Evolutionary conservation across 2,329 filamentous ascomycete genomes (phyloP).

Genomic region (Coniochaeta ligniaria): DNA sequence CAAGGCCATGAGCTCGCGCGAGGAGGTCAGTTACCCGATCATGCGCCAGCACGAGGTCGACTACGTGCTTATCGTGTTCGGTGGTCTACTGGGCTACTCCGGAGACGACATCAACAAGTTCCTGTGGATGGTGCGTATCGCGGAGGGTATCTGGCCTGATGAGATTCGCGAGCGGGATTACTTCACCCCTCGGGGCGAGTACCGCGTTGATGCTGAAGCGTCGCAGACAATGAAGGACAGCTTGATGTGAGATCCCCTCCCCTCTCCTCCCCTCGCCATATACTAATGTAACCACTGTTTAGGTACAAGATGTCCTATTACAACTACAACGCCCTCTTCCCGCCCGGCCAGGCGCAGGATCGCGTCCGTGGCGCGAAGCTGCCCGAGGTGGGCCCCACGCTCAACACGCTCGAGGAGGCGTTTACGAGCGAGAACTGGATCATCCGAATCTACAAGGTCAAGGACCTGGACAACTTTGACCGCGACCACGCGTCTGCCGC

Average conservation of each 20-base stretch:
- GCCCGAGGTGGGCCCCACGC: constrained; percentile 76
- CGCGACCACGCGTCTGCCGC: constrained; percentile 68
- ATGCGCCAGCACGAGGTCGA: constrained; percentile 98
- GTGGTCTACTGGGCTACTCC: constrained; percentile 91
- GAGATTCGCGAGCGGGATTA: constrained; percentile 96
- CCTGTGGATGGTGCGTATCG: constrained; percentile 99
- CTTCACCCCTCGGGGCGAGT: constrained; percentile 90
- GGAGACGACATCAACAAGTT: constrained; percentile 99
- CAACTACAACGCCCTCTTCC: constrained; percentile 92
- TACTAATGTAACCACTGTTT: constrained; percentile 4
- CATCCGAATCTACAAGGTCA: constrained; percentile 99
- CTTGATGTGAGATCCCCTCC: constrained; percentile 68
- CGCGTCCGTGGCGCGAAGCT: constrained; percentile 76
- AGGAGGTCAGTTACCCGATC: constrained; percentile 98
- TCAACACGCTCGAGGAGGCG: constrained; percentile 89
- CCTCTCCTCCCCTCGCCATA: neutral
- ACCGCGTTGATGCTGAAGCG: constrained; percentile 86
- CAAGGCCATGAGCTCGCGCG: constrained; percentile 95
- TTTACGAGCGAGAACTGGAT: constrained; percentile 99
- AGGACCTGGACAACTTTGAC: constrained; percentile 93
- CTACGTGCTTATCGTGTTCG: constrained; percentile 96
- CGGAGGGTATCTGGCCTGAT: constrained; percentile 99
- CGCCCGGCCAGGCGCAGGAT: constrained; percentile 80
- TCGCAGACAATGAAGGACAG: constrained; percentile 98
- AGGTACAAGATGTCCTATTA: constrained; percentile 99